A percentile compares a stretch with the other conserved stretches of the same genome.
phyloP scores from a whole-genome alignment of 2,329 filamentous ascomycete species.

The Harringtonia lauricola region DNA sequence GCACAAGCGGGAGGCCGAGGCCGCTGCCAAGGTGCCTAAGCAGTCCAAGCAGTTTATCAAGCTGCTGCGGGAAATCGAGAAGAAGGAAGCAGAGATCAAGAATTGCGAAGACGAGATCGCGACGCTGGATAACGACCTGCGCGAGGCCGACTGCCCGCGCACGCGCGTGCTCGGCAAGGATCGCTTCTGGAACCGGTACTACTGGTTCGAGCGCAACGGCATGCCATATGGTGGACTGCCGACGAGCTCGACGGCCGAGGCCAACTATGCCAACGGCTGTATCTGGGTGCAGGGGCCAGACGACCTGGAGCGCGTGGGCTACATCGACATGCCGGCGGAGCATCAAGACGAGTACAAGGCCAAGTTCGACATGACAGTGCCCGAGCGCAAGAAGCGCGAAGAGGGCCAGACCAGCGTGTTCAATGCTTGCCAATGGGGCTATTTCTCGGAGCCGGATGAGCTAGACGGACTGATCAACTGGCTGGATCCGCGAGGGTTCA shows the following conservation, averaged over 20 bases:
- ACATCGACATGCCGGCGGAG: constrained; percentile 65
- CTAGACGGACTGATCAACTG: constrained; percentile 73
- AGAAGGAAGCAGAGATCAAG: constrained; percentile 69
- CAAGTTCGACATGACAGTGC: constrained; percentile 71
- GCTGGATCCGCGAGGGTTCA: constrained; percentile 77
- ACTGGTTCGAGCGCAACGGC: constrained; percentile 97
- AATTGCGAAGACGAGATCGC: constrained; percentile 79
- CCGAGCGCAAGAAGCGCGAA: constrained; percentile 74
- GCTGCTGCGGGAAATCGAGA: constrained; percentile 77
- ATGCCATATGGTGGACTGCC: constrained; percentile 92
- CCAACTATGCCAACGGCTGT: constrained; percentile 85
- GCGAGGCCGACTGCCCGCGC: constrained; percentile 86
- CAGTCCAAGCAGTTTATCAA: constrained; percentile 85
- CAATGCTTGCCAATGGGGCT: constrained; percentile 79
- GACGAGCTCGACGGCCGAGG: constrained; percentile 74
- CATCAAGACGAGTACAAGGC: constrained; percentile 65
- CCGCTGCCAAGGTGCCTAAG: constrained; percentile 56
- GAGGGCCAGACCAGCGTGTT: constrained; percentile 73
- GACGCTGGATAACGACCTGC: constrained; percentile 78
- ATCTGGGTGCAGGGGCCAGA: constrained; percentile 96
- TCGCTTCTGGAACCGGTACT: constrained; percentile 96
- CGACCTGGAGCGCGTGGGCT: constrained; percentile 74
- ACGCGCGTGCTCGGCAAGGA: constrained; percentile 87
- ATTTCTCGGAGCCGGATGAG: constrained; percentile 69
- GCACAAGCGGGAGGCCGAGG: constrained; percentile 54